Evolutionary conservation across 1,139 yeast genomes (phyloP).

Genomic region (Meyerozyma carpophila): DNA sequence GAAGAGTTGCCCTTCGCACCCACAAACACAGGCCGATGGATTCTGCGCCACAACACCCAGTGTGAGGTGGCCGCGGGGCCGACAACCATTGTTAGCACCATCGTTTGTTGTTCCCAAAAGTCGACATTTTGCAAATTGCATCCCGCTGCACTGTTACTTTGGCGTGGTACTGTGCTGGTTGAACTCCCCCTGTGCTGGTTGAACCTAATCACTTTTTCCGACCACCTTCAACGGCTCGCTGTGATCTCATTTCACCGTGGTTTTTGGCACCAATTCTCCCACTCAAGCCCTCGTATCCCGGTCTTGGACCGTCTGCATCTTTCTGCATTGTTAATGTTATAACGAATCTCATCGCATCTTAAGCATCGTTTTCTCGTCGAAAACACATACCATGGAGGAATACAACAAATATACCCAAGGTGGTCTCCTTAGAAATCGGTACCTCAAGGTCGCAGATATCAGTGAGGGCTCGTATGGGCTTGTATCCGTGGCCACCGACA

Average conservation of each 20-base stretch:
- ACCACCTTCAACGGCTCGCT: too few species aligned
- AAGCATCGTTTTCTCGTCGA: neutral
- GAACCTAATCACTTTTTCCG: too few species aligned
- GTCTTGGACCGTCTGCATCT: neutral
- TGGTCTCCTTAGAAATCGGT: constrained; percentile 55
- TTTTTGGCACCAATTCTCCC: too few species aligned
- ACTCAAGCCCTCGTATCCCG: too few species aligned
- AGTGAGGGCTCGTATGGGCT: constrained; percentile 94
- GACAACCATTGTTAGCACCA: neutral
- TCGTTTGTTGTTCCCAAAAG: neutral
- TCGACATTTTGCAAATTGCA: too few species aligned
- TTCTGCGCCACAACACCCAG: neutral
- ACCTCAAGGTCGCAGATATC: constrained; percentile 67
- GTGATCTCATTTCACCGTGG: too few species aligned
- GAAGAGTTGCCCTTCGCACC: neutral
- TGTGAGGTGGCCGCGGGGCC: neutral
- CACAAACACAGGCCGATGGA: neutral
- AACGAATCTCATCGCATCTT: neutral
- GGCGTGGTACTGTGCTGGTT: too few species aligned
- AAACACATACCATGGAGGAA: constrained; percentile 29
- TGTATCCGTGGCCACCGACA: constrained; percentile 82
- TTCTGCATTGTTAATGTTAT: neutral
- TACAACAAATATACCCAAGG: constrained; percentile 58
- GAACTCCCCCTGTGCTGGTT: too few species aligned
- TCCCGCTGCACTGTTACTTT: too few species aligned